Conservation (phyloP, 2,329 filamentous ascomycete species). For the Sphaerulina populicola region DNA sequence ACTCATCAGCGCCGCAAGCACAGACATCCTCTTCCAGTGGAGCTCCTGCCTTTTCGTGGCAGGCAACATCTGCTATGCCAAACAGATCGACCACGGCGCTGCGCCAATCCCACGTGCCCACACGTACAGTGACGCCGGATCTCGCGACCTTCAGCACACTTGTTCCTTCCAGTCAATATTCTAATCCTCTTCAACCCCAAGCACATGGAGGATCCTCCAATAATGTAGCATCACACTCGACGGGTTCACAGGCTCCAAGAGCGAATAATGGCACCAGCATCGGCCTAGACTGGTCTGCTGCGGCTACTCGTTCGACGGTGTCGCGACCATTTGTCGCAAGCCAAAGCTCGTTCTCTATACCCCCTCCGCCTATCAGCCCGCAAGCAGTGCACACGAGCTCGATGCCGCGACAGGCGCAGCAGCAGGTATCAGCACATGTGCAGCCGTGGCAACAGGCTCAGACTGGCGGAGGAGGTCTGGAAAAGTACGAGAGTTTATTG, state of each 20-base stretch:
- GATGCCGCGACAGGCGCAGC: constrained; percentile 26
- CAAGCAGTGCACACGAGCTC: constrained; percentile 31
- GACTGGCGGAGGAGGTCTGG: constrained; percentile 46
- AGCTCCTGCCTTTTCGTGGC: constrained; percentile 42
- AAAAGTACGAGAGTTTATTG: constrained; percentile 61
- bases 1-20: constrained; percentile 22
- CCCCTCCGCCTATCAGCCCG: constrained; percentile 31
- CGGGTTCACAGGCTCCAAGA: not conserved
- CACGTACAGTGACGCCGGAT: constrained; percentile 33
- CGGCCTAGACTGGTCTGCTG: constrained; percentile 11
- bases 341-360: constrained; percentile 19
- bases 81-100: constrained; percentile 10
- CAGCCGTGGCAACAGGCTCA: constrained; percentile 25
- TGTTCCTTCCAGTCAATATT: constrained; percentile 35
- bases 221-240: constrained; percentile 22
- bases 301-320: not conserved
- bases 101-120: constrained; percentile 13
- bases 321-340: not conserved
- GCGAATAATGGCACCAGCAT: not conserved
- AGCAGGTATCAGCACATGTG: constrained; percentile 15
- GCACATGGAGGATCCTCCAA: constrained; percentile 24
- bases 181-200: constrained; percentile 34
- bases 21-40: constrained; percentile 9
- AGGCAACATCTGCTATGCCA: constrained; percentile 23
- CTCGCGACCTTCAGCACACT: constrained; percentile 31